Evolutionary conservation across 169 alveolate genomes (phyloP).

Genomic region (Plasmodium gaboni): DNA sequence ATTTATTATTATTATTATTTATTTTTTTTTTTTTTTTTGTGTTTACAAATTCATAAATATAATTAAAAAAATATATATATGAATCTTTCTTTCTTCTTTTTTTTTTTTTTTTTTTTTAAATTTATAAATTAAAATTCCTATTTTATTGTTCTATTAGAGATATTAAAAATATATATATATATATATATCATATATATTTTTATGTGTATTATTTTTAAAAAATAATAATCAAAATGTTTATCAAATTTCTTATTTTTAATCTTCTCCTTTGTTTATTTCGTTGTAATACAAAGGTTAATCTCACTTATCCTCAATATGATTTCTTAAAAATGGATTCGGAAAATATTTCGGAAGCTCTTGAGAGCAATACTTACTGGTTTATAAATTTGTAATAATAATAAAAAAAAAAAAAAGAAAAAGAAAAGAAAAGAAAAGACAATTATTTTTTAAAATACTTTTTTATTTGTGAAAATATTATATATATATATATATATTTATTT

Average conservation of each 20-base stretch:
- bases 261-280: slow-evolving; percentile 11
- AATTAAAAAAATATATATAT: no score
- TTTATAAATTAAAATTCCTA: no score
- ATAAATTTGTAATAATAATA: slow-evolving; percentile 53
- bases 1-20: no score
- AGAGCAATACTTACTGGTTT: slow-evolving; percentile 34
- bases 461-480: slow-evolving; percentile 3
- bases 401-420: slow-evolving; percentile 14
- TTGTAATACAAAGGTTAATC: slow-evolving; percentile 4
- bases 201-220: no score
- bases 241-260: slow-evolving; percentile 7
- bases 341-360: slow-evolving; percentile 9
- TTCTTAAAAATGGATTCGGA: slow-evolving; percentile 31
- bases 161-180: no score
- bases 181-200: no score
- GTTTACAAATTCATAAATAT: no score
- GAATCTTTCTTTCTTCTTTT: no score
- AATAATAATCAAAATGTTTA: slow-evolving; percentile 13
- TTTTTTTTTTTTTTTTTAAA: no score
- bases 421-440: slow-evolving; percentile 1
- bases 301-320: slow-evolving; percentile 41
- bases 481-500: neutral
- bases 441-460: neutral
- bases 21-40: no score
- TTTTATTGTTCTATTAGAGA: no score